Percentiles rank a stretch among this genome's conserved stretches.
Conservation (phyloP, 2,329 filamentous ascomycete species). For the Colletotrichum costaricense region DNA sequence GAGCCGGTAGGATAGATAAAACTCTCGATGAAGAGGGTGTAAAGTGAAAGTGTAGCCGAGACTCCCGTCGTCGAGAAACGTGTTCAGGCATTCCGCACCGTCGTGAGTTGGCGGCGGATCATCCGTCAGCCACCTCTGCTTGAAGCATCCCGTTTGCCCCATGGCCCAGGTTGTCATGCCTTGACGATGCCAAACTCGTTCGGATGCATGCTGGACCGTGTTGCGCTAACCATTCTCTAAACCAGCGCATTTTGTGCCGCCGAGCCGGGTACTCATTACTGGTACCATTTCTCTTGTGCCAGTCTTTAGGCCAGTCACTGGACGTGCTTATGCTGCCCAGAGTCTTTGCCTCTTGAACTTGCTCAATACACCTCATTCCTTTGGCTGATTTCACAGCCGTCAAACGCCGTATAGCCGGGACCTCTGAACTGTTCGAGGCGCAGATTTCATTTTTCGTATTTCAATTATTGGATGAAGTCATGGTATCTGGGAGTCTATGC, state of each 20-base stretch:
- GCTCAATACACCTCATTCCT: constrained; percentile 36
- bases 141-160: not conserved
- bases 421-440: not conserved
- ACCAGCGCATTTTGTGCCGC: constrained; percentile 5
- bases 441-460: not conserved
- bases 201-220: constrained; percentile 3
- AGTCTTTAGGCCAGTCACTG: not conserved
- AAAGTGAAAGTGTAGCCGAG: not conserved
- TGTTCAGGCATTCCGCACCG: constrained; percentile 3
- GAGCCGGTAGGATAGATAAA: not conserved
- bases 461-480: not conserved
- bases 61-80: not conserved
- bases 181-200: not conserved
- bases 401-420: not conserved
- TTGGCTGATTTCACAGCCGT: not conserved
- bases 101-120: not conserved
- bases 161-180: not conserved
- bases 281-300: not conserved
- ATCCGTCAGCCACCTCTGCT: not conserved
- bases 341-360: constrained; percentile 29
- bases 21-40: not conserved
- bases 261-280: not conserved
- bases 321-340: constrained; percentile 17
- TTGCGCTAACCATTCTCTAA: not conserved
- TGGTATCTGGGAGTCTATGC: not conserved